Conservation (phyloP, 164 flowering plant species). For the Nymphaea colorata region DNA sequence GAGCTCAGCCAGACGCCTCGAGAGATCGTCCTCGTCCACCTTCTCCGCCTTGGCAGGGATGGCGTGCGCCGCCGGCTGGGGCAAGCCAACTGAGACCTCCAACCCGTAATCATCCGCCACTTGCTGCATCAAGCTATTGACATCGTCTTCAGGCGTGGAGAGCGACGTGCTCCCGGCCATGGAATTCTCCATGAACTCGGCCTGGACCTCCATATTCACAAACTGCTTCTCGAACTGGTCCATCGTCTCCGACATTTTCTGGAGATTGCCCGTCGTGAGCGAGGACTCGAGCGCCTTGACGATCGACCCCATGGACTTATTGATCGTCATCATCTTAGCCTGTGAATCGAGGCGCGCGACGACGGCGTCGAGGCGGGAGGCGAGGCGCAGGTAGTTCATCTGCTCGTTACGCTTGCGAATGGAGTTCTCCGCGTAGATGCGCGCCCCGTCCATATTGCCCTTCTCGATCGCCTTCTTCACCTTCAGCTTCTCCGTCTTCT, state of each 20-base stretch:
- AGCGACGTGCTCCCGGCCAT: constrained; percentile 16
- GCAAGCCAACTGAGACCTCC: constrained; percentile 13
- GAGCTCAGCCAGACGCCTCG: constrained; percentile 15
- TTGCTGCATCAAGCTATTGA: constrained; percentile 16
- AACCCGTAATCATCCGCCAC: constrained; percentile 16
- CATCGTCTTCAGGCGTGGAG: constrained; percentile 12
- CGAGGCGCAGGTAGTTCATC: constrained; percentile 15
- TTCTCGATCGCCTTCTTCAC: constrained; percentile 20
- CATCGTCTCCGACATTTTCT: constrained; percentile 16
- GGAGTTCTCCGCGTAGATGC: constrained; percentile 17
- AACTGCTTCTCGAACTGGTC: constrained; percentile 15
- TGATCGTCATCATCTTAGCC: constrained; percentile 10
- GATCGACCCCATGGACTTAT: constrained; percentile 12
- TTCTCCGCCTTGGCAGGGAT: constrained; percentile 12
- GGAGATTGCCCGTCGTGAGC: constrained; percentile 11
- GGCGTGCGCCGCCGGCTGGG: constrained; percentile 10
- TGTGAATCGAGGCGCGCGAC: constrained; percentile 16
- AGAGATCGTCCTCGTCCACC: constrained; percentile 17
- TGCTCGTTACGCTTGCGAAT: constrained; percentile 15
- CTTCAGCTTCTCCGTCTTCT: constrained; percentile 15
- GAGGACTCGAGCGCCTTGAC: constrained; percentile 12
- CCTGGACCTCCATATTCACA: constrained; percentile 17
- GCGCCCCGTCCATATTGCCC: constrained; percentile 15
- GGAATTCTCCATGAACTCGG: constrained; percentile 13
- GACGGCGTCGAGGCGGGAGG: constrained; percentile 15